A percentile compares a stretch with the other conserved stretches of the same genome.
phyloP scores from a whole-genome alignment of 768 basidiomycete species.

The Psilocybe azurescens region DNA sequence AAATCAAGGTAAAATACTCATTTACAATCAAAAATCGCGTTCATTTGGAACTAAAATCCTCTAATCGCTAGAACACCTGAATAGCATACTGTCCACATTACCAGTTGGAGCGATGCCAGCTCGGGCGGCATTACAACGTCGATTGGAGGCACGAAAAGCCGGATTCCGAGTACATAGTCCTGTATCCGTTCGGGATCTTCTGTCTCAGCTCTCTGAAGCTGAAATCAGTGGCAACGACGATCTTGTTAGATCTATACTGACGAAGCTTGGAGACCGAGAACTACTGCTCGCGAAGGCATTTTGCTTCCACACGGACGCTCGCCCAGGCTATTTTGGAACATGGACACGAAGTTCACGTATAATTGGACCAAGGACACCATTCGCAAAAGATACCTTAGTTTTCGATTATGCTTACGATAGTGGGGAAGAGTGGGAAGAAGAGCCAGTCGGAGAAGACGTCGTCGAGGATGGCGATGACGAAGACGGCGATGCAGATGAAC shows the following conservation, averaged over 20 bases:
- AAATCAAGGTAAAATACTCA: conserved; percentile 42
- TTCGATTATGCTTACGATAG: conserved; percentile 94
- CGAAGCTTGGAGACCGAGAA: conserved; percentile 63
- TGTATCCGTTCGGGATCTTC: conserved; percentile 48
- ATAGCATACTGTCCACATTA: conserved; percentile 39
- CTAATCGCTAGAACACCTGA: conserved; percentile 41
- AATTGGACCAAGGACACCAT: conserved; percentile 85
- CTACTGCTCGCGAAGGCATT: conserved; percentile 80
- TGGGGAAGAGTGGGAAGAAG: conserved; percentile 96
- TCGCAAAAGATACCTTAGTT: conserved; percentile 74
- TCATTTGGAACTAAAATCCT: not conserved
- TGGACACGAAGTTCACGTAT: conserved; percentile 84
- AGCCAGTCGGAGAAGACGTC: conserved; percentile 79
- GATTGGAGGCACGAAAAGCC: conserved; percentile 18
- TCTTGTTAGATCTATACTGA: conserved; percentile 67
- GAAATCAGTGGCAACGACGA: conserved; percentile 76
- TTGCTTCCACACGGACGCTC: conserved; percentile 81
- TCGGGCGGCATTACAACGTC: conserved; percentile 18
- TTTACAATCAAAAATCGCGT: not conserved
- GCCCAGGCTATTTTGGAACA: conserved; percentile 95
- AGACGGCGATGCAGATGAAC: conserved; percentile 59
- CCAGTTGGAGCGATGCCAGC: conserved; percentile 30
- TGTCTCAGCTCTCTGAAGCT: conserved; percentile 75
- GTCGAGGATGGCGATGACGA: conserved; percentile 73
- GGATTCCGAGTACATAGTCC: conserved; percentile 43